Conservation (phyloP, 2,329 filamentous ascomycete genomes). For the Calonectria pseudoreteaudii region DNA sequence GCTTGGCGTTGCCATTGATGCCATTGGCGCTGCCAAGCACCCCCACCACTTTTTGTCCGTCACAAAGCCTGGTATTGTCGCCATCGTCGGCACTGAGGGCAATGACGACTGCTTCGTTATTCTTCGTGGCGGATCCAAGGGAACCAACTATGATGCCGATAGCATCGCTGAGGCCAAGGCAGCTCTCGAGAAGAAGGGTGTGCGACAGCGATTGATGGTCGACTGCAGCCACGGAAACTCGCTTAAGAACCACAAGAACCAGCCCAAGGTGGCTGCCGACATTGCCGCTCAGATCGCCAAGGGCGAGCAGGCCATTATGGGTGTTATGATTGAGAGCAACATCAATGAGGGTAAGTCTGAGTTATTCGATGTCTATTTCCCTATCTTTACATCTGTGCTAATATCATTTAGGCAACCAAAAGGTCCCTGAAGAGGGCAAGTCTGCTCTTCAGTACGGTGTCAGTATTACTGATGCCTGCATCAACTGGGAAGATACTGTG, state of each 20-base stretch:
- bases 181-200: slow-evolving; percentile 78
- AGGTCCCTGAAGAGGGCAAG: slow-evolving; percentile 89
- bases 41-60: slow-evolving; percentile 98
- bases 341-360: slow-evolving; percentile 84
- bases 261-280: slow-evolving; percentile 88
- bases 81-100: slow-evolving; percentile 92
- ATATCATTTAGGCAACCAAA: slow-evolving; percentile 76
- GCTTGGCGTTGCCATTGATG: slow-evolving; percentile 90
- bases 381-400: slow-evolving; percentile 30
- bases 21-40: slow-evolving; percentile 91
- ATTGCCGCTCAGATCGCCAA: slow-evolving; percentile 86
- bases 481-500: slow-evolving; percentile 92
- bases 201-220: slow-evolving; percentile 88
- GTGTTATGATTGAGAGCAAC: slow-evolving; percentile 99
- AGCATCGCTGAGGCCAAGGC: slow-evolving; percentile 88
- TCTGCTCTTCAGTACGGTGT: slow-evolving; percentile 90
- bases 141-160: slow-evolving; percentile 91
- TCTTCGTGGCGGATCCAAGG: slow-evolving; percentile 89
- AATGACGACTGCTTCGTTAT: slow-evolving; percentile 99
- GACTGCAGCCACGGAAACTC: slow-evolving; percentile 99
- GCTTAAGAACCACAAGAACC: slow-evolving; percentile 95
- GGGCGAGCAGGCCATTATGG: slow-evolving; percentile 90
- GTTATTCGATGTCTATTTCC: background rate
- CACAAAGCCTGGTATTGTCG: slow-evolving; percentile 94
- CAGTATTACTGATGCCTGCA: slow-evolving; percentile 97